Evolutionary conservation across 139 green algal genomes (phyloP).

Genomic region (Asterochloris sp.): DNA sequence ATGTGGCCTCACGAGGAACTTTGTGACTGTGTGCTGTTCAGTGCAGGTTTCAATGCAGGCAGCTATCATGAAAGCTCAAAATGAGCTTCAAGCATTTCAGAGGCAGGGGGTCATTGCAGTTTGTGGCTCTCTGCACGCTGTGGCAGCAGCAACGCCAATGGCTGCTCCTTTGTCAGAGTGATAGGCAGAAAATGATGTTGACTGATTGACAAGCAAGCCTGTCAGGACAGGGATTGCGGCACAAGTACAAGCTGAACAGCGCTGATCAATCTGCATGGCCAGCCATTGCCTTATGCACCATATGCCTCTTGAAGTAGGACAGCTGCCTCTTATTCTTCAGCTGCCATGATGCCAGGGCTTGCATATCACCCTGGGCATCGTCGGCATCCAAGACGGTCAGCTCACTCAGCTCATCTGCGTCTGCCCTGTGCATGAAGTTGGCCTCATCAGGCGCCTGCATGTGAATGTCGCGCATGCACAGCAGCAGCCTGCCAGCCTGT

Average conservation of each 20-base stretch:
- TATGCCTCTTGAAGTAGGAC: not conserved
- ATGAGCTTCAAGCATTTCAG: conserved; percentile 44
- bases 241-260: not conserved
- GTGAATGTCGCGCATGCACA: not conserved
- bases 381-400: not conserved
- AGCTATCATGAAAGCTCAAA: conserved; percentile 49
- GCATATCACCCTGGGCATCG: not conserved
- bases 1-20: too few species aligned
- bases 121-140: conserved; percentile 65
- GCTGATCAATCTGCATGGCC: too few species aligned
- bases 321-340: not conserved
- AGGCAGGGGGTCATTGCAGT: conserved; percentile 51
- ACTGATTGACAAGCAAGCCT: not conserved
- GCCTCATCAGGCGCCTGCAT: not conserved
- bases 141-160: conserved; percentile 29
- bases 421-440: not conserved
- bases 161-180: not conserved
- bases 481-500: not conserved
- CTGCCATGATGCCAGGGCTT: not conserved
- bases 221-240: not conserved
- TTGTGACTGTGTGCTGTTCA: not conserved
- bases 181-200: not conserved
- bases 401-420: not conserved
- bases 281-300: not conserved
- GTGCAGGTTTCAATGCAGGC: conserved; percentile 52